These are phyloP conservation scores for Cochlearia excelsa DNA, from an alignment of 345 rosid genomes.

Conservation along the genomic window DNA sequence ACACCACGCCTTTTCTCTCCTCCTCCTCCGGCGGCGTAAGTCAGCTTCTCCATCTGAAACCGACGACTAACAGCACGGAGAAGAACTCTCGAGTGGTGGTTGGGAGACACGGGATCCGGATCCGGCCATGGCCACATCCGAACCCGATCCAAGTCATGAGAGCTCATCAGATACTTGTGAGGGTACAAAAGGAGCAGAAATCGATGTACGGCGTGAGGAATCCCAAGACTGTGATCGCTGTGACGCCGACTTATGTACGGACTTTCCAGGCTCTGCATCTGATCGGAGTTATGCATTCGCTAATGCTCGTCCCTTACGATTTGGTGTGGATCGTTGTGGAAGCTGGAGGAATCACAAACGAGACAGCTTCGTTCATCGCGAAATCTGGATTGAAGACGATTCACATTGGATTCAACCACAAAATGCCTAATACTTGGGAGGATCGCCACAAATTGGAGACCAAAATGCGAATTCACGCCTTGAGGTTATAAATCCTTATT, in stretches of 20 bases:
- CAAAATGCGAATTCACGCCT: slow-evolving; percentile 75
- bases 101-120: slow-evolving; percentile 99
- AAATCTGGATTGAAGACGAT: slow-evolving; percentile 67
- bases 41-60: slow-evolving; percentile 26
- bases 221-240: slow-evolving; percentile 64
- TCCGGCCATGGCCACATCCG: slow-evolving; percentile 99
- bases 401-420: slow-evolving; percentile 58
- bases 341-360: slow-evolving; percentile 77
- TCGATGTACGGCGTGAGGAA: slow-evolving; percentile 65
- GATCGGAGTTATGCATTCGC: slow-evolving; percentile 92
- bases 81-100: slow-evolving; percentile 67
- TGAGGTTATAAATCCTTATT: slow-evolving; percentile 46
- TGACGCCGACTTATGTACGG: slow-evolving; percentile 93
- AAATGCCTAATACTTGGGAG: slow-evolving; percentile 80
- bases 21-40: slow-evolving; percentile 21
- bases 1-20: slow-evolving; percentile 57
- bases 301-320: slow-evolving; percentile 86
- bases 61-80: slow-evolving; percentile 26
- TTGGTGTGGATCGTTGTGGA: slow-evolving; percentile 97
- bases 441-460: slow-evolving; percentile 65
- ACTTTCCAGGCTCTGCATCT: slow-evolving; percentile 94
- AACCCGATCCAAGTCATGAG: slow-evolving; percentile 83
- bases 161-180: slow-evolving; percentile 78
- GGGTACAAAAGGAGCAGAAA: slow-evolving; percentile 94
- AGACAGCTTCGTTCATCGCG: slow-evolving; percentile 69